Percentiles rank a stretch among this genome's conserved stretches.
Evolutionary conservation across 2,329 filamentous ascomycete genomes (phyloP).

Genomic region (Colletotrichum camelliae): DNA sequence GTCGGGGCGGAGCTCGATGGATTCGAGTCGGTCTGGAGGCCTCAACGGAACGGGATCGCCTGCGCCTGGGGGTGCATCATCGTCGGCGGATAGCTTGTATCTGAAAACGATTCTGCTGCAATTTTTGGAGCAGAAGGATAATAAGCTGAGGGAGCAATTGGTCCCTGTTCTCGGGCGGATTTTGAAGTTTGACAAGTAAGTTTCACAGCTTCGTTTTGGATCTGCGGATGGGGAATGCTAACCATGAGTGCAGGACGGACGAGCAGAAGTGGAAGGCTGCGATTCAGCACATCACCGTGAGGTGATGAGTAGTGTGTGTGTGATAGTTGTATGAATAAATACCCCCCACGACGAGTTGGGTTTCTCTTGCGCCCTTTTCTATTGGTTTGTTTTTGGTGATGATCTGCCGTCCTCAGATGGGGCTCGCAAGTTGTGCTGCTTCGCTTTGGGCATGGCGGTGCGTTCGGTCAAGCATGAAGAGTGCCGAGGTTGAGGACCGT

Average conservation of each 20-base stretch:
- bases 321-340: slow-evolving; percentile 9
- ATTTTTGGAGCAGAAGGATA: slow-evolving; percentile 82
- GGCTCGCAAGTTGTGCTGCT: background rate
- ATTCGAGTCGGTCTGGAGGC: slow-evolving; percentile 48
- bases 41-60: slow-evolving; percentile 34
- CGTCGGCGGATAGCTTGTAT: slow-evolving; percentile 62
- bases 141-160: slow-evolving; percentile 75
- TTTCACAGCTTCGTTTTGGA: too few species aligned
- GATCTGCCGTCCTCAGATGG: background rate
- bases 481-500: background rate
- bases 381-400: background rate
- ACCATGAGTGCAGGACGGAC: slow-evolving; percentile 53
- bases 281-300: slow-evolving; percentile 59
- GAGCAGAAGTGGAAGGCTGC: slow-evolving; percentile 88
- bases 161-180: slow-evolving; percentile 80
- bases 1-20: slow-evolving; percentile 48
- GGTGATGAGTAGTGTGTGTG: slow-evolving; percentile 25
- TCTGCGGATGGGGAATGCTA: background rate
- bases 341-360: background rate
- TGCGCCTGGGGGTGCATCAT: background rate
- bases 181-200: slow-evolving; percentile 78
- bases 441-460: background rate
- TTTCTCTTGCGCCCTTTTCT: background rate
- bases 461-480: background rate
- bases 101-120: slow-evolving; percentile 83